phyloP scores from a whole-genome alignment of 1,284 basidiomycete genomes.

The Naganishia cerealis region DNA sequence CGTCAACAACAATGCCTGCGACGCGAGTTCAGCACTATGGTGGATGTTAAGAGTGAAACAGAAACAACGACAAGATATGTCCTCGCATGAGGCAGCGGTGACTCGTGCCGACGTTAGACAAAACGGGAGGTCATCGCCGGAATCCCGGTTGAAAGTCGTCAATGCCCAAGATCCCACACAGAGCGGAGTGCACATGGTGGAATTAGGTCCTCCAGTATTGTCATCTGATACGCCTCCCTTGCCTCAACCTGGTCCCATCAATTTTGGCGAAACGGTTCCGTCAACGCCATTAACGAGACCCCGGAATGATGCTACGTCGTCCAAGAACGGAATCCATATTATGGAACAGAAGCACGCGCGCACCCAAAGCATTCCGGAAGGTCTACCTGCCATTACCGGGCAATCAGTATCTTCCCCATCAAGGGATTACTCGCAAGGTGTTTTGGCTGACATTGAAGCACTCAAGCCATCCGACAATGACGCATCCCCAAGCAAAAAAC shows the following conservation, averaged over 20 bases:
- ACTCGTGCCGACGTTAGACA: background rate
- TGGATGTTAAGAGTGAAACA: conserved; percentile 87
- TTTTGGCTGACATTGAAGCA: conserved; percentile 7
- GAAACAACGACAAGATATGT: conserved; percentile 48
- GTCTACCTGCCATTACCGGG: background rate
- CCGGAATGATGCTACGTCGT: background rate
- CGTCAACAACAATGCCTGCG: conserved; percentile 87
- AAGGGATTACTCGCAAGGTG: background rate
- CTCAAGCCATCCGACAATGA: conserved; percentile 17
- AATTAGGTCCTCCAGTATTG: conserved; percentile 5
- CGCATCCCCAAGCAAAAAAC: conserved; percentile 36
- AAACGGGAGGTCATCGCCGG: background rate
- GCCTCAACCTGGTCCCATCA: background rate
- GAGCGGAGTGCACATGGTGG: background rate
- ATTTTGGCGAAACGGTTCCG: background rate
- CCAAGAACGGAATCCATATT: background rate
- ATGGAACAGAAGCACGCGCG: background rate
- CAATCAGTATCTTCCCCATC: conserved; percentile 2
- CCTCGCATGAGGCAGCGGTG: background rate
- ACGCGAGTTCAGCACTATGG: conserved; percentile 87
- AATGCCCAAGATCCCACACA: background rate
- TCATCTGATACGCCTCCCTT: background rate
- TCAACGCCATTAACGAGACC: background rate
- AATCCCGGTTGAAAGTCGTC: too few relatives aligned
- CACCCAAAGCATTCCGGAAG: background rate